Base-by-base conservation (phyloP, 768 basidiomycete genomes). In the Termitomyces sp. region DNA sequence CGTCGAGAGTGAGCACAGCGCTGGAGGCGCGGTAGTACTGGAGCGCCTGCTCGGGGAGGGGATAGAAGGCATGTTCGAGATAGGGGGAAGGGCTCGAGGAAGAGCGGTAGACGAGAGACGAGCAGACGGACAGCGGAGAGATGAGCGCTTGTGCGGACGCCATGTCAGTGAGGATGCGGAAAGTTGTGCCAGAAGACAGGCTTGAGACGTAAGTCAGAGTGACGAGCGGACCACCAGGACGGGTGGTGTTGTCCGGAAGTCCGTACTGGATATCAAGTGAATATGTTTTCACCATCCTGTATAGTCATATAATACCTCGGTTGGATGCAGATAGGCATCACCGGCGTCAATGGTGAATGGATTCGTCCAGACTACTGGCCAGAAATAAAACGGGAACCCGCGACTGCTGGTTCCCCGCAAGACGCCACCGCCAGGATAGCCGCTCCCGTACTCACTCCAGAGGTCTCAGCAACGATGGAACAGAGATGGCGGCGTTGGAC, bases 1-100 rank as follows among this genome's bases (percentile, higher is more conserved):
- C 81, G 49, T 86, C 80, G 7, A 86, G 72, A 0, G 79, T 77
- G 7, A 86, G 75, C 4, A 75, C 79, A 30, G 81, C 75, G 42
- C 77, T 80, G 61, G 80, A 81, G 0, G 82, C 77, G 30, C 85
- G 82, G 64, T 80, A 86, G 63, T 86, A 86, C 54, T 86, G 80
- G 6, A 85, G 63, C 0, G 75, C 77, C 59, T 82, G 76, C 59
- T 81, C 77, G 0, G 82, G 81, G 0, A 47, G 54, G 16, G 61
- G 61, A 4, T 16, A 28, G 13, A 10, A 22, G 4, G 51, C 40
- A 2, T 53, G 12, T 7, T 46, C 14, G 2, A 50, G 48, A 22
- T 55, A 54, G 13, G 51, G 53, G 18, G 46, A 20, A 5, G 58
- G 53, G 8, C 30, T 51, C 3, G 53, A 36, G 24, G 61, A 46